Percentiles rank a stretch among this genome's conserved stretches.
phyloP scores from a whole-genome alignment of 192 early-diverging fungal genomes.

The Backusella westeae region DNA sequence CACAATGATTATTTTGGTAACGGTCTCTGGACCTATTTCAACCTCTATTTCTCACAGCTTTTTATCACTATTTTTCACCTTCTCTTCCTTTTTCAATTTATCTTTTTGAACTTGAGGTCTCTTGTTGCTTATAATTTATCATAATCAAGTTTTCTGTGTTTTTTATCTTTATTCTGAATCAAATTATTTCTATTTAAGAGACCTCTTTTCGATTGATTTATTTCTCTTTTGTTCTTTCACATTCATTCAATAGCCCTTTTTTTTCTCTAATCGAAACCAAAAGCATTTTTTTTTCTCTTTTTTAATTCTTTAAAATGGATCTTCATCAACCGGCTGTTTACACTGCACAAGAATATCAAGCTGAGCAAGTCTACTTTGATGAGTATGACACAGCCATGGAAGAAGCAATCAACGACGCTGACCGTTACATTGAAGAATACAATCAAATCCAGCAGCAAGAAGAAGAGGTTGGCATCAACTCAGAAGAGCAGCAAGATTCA shows the following conservation, averaged over 20 bases:
- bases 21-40: conserved; percentile 1
- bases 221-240: neutral
- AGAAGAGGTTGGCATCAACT: neutral
- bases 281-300: neutral
- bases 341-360: conserved; percentile 6
- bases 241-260: neutral
- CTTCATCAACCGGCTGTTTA: neutral
- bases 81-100: conserved; percentile 1
- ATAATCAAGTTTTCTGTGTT: conserved; percentile 4
- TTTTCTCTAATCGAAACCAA: neutral
- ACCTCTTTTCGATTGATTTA: conserved; percentile 2
- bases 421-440: neutral
- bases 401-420: neutral
- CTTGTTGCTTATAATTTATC: conserved; percentile 3
- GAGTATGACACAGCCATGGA: conserved; percentile 3
- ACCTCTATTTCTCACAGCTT: neutral
- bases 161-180: neutral
- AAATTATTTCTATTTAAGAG: conserved; percentile 1
- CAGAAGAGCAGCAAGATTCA: neutral
- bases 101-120: neutral
- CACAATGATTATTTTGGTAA: neutral
- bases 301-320: neutral
- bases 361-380: conserved; percentile 11
- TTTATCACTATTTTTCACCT: neutral
- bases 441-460: neutral